Evolutionary conservation across 176 grass and related monocot genomes (phyloP), one percentile per base, ranked within the genome.

Genomic region (Lolium multiflorum): DNA sequence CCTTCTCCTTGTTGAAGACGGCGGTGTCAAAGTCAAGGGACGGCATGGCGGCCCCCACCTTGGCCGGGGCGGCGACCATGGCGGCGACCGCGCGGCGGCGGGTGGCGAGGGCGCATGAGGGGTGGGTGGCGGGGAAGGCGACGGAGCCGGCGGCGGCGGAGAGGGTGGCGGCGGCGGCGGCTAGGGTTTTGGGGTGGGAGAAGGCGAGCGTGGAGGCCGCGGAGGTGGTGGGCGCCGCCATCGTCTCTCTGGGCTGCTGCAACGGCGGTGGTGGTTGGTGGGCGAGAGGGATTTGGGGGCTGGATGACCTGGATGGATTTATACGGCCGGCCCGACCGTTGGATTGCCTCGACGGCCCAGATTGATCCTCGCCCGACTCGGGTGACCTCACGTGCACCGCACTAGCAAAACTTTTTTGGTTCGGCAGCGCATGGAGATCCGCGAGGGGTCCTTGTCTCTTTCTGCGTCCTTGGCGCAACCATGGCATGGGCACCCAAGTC

Each of bases 1-100:
- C 72, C 94, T 98, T 98, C 90, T 98, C 92, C 97, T 96, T 98
- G 8, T 90, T 91, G 86, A 98, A 96, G 0, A 98, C 92, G 3
- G 84, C 78, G 11, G 96, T 94, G 3, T 96, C 82, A 71, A 96
- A 98, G 83, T 96, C 93, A 10, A 98, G 93, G 49, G 86, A 91
- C 37, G 80, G 84, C 55, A 89, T 82, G 50, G 90, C 55, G 7
- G 74, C 82, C 38, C 87, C 86, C 20, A 92, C 85, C 13, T 79
- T 86, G 1, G 90, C 81, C 41, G 87, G 84, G 6, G 92, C 78
- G 5, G 90, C 69, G 84, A 91, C 88, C 83, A 76, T 88, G 62
- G 86, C 92, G 1, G 64, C 74, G 62, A 92, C 50, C 9, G 90
- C 91, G 11, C 78, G 72, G 59, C 85, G 87, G 43, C 50, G 65